These are phyloP conservation scores for Moniliophthora roreri DNA, from an alignment of 1,284 basidiomycete genomes.

Conservation along the genomic window DNA sequence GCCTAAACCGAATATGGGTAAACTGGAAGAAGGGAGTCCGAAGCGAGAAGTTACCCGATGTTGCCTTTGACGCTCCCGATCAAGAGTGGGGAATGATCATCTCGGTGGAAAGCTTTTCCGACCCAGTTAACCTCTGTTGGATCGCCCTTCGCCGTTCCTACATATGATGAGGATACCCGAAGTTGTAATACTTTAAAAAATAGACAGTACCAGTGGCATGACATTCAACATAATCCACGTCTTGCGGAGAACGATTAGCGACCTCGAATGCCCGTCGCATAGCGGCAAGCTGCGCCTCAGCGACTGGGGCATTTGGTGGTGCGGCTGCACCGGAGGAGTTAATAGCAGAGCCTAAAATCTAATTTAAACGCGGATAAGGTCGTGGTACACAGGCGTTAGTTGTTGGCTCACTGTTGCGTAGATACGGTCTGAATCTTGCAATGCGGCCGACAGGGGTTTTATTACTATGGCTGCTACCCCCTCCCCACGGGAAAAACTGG, in stretches of 20 bases:
- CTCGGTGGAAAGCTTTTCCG: slow-evolving; percentile 33
- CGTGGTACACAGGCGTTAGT: not conserved
- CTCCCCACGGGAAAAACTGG: slow-evolving; percentile 28
- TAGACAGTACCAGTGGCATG: slow-evolving; percentile 55
- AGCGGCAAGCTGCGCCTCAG: slow-evolving; percentile 29
- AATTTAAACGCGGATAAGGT: not conserved
- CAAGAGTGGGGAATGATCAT: slow-evolving; percentile 29
- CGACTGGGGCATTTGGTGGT: slow-evolving; percentile 38
- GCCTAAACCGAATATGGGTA: slow-evolving; percentile 20
- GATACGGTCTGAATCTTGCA: slow-evolving; percentile 30
- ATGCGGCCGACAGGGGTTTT: slow-evolving; percentile 29
- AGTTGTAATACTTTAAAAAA: too few species aligned
- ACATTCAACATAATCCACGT: slow-evolving; percentile 48
- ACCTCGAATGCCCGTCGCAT: slow-evolving; percentile 28
- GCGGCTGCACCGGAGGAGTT: slow-evolving; percentile 36
- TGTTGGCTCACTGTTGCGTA: slow-evolving; percentile 28
- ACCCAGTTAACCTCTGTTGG: slow-evolving; percentile 51
- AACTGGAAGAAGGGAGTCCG: not conserved
- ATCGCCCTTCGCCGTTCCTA: slow-evolving; percentile 47
- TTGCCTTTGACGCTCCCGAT: slow-evolving; percentile 50
- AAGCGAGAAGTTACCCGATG: slow-evolving; percentile 32
- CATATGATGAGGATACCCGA: not conserved
- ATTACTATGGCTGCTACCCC: slow-evolving; percentile 30
- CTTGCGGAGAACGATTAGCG: slow-evolving; percentile 25
- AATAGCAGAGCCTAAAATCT: slow-evolving; percentile 41